Evolutionary conservation across 2,329 filamentous ascomycete genomes (phyloP).

Genomic region (Pseudogymnoascus sp.): DNA sequence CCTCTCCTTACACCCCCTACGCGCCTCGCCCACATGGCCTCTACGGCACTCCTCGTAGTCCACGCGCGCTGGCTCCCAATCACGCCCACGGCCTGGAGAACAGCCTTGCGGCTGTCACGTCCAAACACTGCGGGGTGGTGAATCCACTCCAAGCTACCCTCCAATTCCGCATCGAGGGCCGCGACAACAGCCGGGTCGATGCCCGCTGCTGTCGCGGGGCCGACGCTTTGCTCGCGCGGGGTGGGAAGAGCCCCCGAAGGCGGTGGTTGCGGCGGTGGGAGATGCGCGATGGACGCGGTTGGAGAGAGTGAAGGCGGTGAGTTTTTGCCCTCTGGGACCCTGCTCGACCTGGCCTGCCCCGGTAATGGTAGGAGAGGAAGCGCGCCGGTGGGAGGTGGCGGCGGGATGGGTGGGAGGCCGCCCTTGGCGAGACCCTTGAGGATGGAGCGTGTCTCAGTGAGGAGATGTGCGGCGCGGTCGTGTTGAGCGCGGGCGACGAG

Average conservation of each 20-base stretch:
- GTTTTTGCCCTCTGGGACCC: neutral
- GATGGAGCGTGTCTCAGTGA: slow-evolving; percentile 90
- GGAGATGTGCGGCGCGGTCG: slow-evolving; percentile 83
- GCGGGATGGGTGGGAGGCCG: slow-evolving; percentile 80
- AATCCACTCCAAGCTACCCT: slow-evolving; percentile 92
- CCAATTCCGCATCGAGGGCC: slow-evolving; percentile 84
- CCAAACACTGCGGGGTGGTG: slow-evolving; percentile 92
- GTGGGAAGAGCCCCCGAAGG: slow-evolving; percentile 38
- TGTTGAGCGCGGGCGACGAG: slow-evolving; percentile 87
- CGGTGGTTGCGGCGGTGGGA: slow-evolving; percentile 24
- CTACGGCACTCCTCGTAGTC: slow-evolving; percentile 84
- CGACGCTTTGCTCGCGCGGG: slow-evolving; percentile 43
- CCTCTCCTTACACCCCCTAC: slow-evolving; percentile 74
- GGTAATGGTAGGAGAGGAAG: neutral
- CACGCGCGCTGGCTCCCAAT: slow-evolving; percentile 92
- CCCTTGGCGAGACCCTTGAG: slow-evolving; percentile 94
- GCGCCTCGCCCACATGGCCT: slow-evolving; percentile 80
- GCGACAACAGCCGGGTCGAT: slow-evolving; percentile 77
- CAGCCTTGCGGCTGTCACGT: slow-evolving; percentile 88
- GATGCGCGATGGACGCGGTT: slow-evolving; percentile 17
- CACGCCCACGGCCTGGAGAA: slow-evolving; percentile 91
- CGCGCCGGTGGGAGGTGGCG: slow-evolving; percentile 37
- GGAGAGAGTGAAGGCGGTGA: neutral
- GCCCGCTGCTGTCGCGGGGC: slow-evolving; percentile 48
- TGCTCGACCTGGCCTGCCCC: neutral